Base-by-base conservation (phyloP, 2,329 filamentous ascomycete species). In the Pleomassaria siparia region DNA sequence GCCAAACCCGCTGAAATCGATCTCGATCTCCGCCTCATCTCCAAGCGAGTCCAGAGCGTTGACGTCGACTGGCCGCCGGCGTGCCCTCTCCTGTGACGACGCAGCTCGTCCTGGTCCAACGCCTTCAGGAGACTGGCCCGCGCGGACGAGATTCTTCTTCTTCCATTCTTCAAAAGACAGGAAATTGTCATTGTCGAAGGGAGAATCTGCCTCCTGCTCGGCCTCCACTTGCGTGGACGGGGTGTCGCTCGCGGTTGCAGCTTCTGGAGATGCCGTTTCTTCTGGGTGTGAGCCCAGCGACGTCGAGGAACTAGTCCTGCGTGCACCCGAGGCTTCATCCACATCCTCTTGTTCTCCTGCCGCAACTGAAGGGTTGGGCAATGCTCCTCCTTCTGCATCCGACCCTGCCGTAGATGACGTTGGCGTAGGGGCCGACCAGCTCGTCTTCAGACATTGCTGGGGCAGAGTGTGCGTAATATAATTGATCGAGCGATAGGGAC, bases 131-230 rank as follows among this genome's bases (percentile, higher is more conserved):
- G 76, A 90, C 64, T 96, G 92, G 11, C 90, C 92, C 3, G 84
- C 86, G 65, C 90, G 89, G 43, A 86, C 88, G 15, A 97, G 75
- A 74, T 95, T 96, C 76, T 91, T 88, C 63, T 87, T 89, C 74
- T 96, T 97, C 94, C 94, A 99, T 62, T 97, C 92, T 67, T 97
- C 94, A 60, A 99, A 99, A 0, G 94, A 96, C 60, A 97, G 84
- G 69, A 97, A 97, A 6, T 91, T 86, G 37, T 86, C 82, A 57
- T 89, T 88, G 62, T 89, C 86, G 10, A 87, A 76, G 1, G 82
- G 79, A 2, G 83, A 85, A 40, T 88, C 87, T 5, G 78, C 76
- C 47, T 88, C 85, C 13, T 76, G 66, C 45, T 84, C 80, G 10
- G 75, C 66, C 32, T 83, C 79, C 13, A 65, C 46, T 18, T 66